Percentiles rank a stretch among this genome's conserved stretches.
phyloP scores from a whole-genome alignment of 1,284 basidiomycete genomes.

The Meira miltonrushii region DNA sequence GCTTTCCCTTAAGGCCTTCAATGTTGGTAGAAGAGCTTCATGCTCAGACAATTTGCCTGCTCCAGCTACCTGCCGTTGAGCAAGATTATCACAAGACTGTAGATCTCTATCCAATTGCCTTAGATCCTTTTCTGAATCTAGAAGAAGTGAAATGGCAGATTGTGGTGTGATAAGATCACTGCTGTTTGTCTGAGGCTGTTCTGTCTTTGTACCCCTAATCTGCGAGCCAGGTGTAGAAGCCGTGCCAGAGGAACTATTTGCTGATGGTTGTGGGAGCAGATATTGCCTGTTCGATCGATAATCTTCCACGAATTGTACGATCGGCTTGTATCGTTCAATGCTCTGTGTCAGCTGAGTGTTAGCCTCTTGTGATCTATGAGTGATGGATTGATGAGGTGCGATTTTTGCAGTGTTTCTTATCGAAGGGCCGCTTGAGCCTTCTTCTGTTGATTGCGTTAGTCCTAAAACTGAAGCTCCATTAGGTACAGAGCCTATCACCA shows the following conservation, averaged over 20 bases:
- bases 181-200: background rate
- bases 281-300: background rate
- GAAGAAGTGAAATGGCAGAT: slow-evolving; percentile 12
- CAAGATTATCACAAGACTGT: slow-evolving; percentile 13
- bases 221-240: background rate
- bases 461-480: too few relatives aligned
- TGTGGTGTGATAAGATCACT: slow-evolving; percentile 5
- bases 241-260: too few relatives aligned
- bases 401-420: too few relatives aligned
- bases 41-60: slow-evolving; percentile 10
- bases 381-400: background rate
- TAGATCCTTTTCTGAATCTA: slow-evolving; percentile 13
- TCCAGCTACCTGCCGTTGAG: slow-evolving; percentile 8
- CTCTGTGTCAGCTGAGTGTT: background rate
- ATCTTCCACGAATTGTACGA: slow-evolving; percentile 6
- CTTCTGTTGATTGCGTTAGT: too few relatives aligned
- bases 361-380: background rate
- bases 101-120: slow-evolving; percentile 8
- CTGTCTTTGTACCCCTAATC: background rate
- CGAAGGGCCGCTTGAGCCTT: too few relatives aligned
- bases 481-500: too few relatives aligned
- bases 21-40: background rate
- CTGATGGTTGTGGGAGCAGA: background rate
- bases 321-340: slow-evolving; percentile 1
- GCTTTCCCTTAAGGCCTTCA: background rate